phyloP scores from a whole-genome alignment of 2,329 filamentous ascomycete genomes.

The Ceratocystis colombiana region DNA sequence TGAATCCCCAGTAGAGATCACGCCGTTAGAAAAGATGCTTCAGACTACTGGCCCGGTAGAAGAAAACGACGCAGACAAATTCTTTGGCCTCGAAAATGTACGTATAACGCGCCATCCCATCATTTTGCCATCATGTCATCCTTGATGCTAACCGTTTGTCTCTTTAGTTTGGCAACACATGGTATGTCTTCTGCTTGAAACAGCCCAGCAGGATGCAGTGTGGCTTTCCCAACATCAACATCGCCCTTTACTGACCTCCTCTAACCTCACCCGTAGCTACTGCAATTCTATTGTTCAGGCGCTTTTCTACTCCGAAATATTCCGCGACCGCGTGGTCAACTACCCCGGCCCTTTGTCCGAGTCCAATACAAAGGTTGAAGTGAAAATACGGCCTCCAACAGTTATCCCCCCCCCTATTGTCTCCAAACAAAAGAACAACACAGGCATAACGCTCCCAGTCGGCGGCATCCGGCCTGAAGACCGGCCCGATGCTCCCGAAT shows the following conservation, averaged over 20 bases:
- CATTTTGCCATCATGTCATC: slow-evolving; percentile 22
- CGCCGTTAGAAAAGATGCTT: slow-evolving; percentile 63
- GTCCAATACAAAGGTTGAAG: slow-evolving; percentile 53
- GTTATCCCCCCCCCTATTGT: slow-evolving; percentile 39
- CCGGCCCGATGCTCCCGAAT: slow-evolving; percentile 87
- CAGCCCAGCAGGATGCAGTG: not conserved
- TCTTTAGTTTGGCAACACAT: slow-evolving; percentile 86
- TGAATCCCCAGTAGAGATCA: slow-evolving; percentile 48
- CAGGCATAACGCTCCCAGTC: slow-evolving; percentile 4
- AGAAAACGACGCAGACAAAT: slow-evolving; percentile 88
- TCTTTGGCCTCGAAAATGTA: slow-evolving; percentile 97
- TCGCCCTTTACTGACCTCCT: not conserved
- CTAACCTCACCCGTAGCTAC: slow-evolving; percentile 50
- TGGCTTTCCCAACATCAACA: not conserved
- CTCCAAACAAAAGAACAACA: slow-evolving; percentile 28
- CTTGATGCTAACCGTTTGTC: slow-evolving; percentile 32
- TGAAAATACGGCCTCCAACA: slow-evolving; percentile 49
- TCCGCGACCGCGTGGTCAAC: slow-evolving; percentile 86
- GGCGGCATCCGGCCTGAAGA: slow-evolving; percentile 66
- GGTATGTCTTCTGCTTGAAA: slow-evolving; percentile 48
- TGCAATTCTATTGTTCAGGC: slow-evolving; percentile 98
- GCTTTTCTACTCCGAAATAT: slow-evolving; percentile 88
- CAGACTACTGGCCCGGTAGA: slow-evolving; percentile 70
- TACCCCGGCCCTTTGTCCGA: slow-evolving; percentile 68
- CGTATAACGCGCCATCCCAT: slow-evolving; percentile 33